phyloP scores from a whole-genome alignment of 495 filamentous ascomycete species.

The Acidiella bohemica region DNA sequence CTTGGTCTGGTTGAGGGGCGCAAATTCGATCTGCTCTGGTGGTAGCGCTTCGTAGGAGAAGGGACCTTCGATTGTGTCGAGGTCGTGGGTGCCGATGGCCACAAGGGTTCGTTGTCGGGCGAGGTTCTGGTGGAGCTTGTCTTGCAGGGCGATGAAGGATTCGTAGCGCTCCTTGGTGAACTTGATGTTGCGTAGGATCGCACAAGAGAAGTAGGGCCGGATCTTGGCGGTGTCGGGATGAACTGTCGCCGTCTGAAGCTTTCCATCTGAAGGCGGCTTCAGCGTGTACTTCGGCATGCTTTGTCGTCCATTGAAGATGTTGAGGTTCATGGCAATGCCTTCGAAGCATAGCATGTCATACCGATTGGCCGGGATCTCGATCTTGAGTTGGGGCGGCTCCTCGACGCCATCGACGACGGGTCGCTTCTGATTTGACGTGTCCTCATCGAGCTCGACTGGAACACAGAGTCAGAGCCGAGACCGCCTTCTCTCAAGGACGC shows the following conservation, averaged over 20 bases:
- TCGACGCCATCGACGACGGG: conserved; percentile 60
- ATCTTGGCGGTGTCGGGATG: conserved; percentile 63
- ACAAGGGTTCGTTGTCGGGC: conserved; percentile 86
- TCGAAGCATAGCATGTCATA: conserved; percentile 99
- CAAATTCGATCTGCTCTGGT: conserved; percentile 85
- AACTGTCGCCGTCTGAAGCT: conserved; percentile 68
- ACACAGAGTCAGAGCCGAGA: too few species aligned
- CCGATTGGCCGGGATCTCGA: conserved; percentile 95
- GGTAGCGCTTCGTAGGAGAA: conserved; percentile 92
- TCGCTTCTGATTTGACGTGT: conserved; percentile 63
- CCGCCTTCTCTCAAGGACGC: too few species aligned
- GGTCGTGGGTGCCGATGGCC: conserved; percentile 91
- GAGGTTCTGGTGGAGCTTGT: conserved; percentile 95
- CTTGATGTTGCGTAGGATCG: conserved; percentile 76
- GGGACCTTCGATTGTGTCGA: conserved; percentile 84
- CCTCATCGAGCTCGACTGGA: conserved; percentile 96
- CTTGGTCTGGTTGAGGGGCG: conserved; percentile 78
- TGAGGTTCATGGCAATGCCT: conserved; percentile 87
- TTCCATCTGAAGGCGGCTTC: conserved; percentile 52
- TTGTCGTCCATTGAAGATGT: conserved; percentile 73
- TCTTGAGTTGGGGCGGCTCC: conserved; percentile 86
- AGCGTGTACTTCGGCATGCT: conserved; percentile 66
- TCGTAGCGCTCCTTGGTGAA: conserved; percentile 86
- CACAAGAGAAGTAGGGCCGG: conserved; percentile 72
- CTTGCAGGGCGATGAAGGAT: conserved; percentile 94